A percentile compares a stretch with the other conserved stretches of the same genome.
Conservation (phyloP, 1,284 basidiomycete genomes). For the Ganoderma lucidum region DNA sequence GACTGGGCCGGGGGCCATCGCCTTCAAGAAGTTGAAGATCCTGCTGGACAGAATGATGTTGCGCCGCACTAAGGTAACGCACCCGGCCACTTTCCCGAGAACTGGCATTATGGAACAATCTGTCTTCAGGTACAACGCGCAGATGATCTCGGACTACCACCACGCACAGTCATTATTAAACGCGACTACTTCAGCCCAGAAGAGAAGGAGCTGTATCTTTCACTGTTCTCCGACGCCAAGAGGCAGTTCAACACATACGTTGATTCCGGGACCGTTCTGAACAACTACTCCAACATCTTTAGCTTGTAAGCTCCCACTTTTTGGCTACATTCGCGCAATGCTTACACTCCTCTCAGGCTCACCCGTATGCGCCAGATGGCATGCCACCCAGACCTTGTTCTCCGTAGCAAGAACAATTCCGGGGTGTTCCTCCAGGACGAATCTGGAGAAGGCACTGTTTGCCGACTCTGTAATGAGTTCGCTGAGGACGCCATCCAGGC, state of each 20-base stretch:
- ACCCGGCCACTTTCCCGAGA: neutral
- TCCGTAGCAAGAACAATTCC: slow-evolving; percentile 86
- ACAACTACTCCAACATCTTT: slow-evolving; percentile 98
- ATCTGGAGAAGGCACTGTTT: slow-evolving; percentile 78
- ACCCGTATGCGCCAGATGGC: slow-evolving; percentile 97
- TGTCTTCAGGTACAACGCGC: slow-evolving; percentile 83
- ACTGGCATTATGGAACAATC: slow-evolving; percentile 10
- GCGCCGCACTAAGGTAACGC: slow-evolving; percentile 76
- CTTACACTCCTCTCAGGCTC: slow-evolving; percentile 52
- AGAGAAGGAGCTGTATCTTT: slow-evolving; percentile 95
- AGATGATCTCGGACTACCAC: slow-evolving; percentile 97
- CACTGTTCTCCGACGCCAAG: slow-evolving; percentile 92
- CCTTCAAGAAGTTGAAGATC: slow-evolving; percentile 92
- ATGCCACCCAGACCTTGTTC: slow-evolving; percentile 94
- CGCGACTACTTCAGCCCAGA: slow-evolving; percentile 96
- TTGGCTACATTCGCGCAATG: neutral
- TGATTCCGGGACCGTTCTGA: slow-evolving; percentile 89
- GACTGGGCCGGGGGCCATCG: slow-evolving; percentile 75
- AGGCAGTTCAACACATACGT: slow-evolving; percentile 93
- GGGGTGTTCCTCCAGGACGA: slow-evolving; percentile 68
- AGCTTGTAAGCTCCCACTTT: slow-evolving; percentile 60
- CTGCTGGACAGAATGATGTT: slow-evolving; percentile 97
- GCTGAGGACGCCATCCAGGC: slow-evolving; percentile 98
- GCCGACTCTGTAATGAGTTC: slow-evolving; percentile 95
- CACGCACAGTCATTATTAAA: slow-evolving; percentile 90